Conservation (phyloP, 345 rosid species). For the Cardamine chenopodiifolia region DNA sequence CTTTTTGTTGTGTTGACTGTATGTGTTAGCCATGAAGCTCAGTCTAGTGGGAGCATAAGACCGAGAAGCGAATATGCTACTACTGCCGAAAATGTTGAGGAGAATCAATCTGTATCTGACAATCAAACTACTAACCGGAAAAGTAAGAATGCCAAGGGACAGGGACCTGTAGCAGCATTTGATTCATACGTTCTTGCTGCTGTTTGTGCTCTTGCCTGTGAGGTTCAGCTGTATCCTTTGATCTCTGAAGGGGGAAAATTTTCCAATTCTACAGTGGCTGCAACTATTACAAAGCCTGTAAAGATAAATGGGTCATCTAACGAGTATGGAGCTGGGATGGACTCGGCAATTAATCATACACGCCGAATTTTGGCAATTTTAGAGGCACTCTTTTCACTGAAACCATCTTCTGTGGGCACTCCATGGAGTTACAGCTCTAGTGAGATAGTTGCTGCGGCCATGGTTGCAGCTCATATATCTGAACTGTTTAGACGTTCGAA, state of each 20-base stretch:
- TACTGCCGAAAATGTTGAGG: conserved; percentile 49
- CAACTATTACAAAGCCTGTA: conserved; percentile 50
- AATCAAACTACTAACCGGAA: conserved; percentile 49
- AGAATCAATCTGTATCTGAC: conserved; percentile 43
- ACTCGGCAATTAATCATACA: conserved; percentile 84
- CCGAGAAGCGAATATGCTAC: conserved; percentile 57
- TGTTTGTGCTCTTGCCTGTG: conserved; percentile 94
- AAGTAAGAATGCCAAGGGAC: conserved; percentile 61
- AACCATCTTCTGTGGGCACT: conserved; percentile 92
- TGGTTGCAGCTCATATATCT: conserved; percentile 99
- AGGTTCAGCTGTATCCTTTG: conserved; percentile 88
- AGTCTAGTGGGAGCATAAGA: conserved; percentile 71
- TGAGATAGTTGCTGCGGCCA: conserved; percentile 99
- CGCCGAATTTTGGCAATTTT: conserved; percentile 84
- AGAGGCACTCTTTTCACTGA: conserved; percentile 91
- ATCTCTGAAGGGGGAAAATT: conserved; percentile 60
- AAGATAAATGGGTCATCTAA: conserved; percentile 63
- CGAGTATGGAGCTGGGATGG: conserved; percentile 59
- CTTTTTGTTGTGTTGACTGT: conserved; percentile 95
- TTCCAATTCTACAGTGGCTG: conserved; percentile 46
- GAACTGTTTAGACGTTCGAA: conserved; percentile 88
- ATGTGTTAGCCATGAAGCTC: conserved; percentile 97
- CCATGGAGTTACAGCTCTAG: conserved; percentile 94
- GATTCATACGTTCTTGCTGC: conserved; percentile 97
- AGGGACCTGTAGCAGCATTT: conserved; percentile 96